A percentile compares a stretch with the other conserved stretches of the same genome.
Evolutionary conservation across 2,329 filamentous ascomycete species (phyloP).

Genomic region (Pseudofabraea citricarpa): DNA sequence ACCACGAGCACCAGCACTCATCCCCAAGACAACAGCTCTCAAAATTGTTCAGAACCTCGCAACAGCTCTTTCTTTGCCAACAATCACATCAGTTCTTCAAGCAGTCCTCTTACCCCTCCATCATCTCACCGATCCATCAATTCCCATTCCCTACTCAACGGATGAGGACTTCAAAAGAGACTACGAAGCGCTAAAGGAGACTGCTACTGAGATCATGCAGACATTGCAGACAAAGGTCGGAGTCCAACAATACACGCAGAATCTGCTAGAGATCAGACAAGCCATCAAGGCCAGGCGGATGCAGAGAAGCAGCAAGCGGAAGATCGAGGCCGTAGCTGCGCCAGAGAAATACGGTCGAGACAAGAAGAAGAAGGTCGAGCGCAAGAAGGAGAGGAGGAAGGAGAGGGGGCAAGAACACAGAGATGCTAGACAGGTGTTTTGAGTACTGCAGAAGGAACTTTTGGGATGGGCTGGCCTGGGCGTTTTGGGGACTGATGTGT

Average conservation of each 20-base stretch:
- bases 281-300: slow-evolving; percentile 68
- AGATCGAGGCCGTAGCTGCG: slow-evolving; percentile 78
- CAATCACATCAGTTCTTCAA: slow-evolving; percentile 59
- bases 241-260: slow-evolving; percentile 70
- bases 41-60: slow-evolving; percentile 68
- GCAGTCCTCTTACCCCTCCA: slow-evolving; percentile 65
- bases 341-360: slow-evolving; percentile 74
- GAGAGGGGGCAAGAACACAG: slow-evolving; percentile 70
- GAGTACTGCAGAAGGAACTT: too few relatives aligned
- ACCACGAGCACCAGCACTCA: slow-evolving; percentile 54
- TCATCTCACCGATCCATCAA: slow-evolving; percentile 77
- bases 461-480: too few relatives aligned
- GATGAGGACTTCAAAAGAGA: slow-evolving; percentile 65
- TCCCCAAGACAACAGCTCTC: slow-evolving; percentile 72
- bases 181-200: slow-evolving; percentile 66
- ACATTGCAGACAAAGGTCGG: slow-evolving; percentile 82
- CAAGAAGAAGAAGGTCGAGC: slow-evolving; percentile 79
- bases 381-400: slow-evolving; percentile 79
- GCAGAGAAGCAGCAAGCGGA: slow-evolving; percentile 75
- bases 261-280: slow-evolving; percentile 68
- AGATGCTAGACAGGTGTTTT: slow-evolving; percentile 36
- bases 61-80: slow-evolving; percentile 51
- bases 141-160: slow-evolving; percentile 65
- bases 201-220: slow-evolving; percentile 74
- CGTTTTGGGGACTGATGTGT: too few relatives aligned